phyloP scores from a whole-genome alignment of 805 yeast genomes.

The Isabelozyma gotoi region DNA sequence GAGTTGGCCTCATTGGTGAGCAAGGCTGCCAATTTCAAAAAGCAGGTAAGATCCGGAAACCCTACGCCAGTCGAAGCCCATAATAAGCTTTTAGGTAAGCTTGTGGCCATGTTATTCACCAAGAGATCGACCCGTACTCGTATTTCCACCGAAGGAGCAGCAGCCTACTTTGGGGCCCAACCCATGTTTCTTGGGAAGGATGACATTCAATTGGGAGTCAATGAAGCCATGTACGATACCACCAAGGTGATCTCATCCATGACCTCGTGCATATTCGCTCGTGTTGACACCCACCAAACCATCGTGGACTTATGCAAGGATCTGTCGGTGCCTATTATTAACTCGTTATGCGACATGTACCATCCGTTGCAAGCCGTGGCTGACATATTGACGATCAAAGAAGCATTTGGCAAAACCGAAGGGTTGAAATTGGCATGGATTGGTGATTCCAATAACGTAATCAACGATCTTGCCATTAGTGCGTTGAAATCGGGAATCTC shows the following conservation, averaged over 20 bases:
- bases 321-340: constrained; percentile 88
- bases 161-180: constrained; percentile 87
- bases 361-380: constrained; percentile 97
- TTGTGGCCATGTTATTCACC: constrained; percentile 79
- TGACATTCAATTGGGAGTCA: constrained; percentile 95
- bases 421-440: constrained; percentile 88
- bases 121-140: constrained; percentile 96
- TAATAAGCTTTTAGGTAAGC: constrained; percentile 69
- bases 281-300: constrained; percentile 84
- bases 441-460: constrained; percentile 95
- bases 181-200: constrained; percentile 97
- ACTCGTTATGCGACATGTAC: constrained; percentile 87
- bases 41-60: constrained; percentile 56
- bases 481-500: constrained; percentile 79
- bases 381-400: constrained; percentile 83
- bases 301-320: constrained; percentile 74
- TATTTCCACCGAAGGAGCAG: constrained; percentile 92
- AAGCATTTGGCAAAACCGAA: constrained; percentile 58
- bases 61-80: constrained; percentile 34
- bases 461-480: constrained; percentile 90
- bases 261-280: constrained; percentile 97
- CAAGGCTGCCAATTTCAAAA: constrained; percentile 71
- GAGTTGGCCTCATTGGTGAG: constrained; percentile 73
- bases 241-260: constrained; percentile 87
- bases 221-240: constrained; percentile 88